These are phyloP conservation scores for Acorus calamus DNA, from an alignment of 106 monocot genomes.

Conservation along the genomic window DNA sequence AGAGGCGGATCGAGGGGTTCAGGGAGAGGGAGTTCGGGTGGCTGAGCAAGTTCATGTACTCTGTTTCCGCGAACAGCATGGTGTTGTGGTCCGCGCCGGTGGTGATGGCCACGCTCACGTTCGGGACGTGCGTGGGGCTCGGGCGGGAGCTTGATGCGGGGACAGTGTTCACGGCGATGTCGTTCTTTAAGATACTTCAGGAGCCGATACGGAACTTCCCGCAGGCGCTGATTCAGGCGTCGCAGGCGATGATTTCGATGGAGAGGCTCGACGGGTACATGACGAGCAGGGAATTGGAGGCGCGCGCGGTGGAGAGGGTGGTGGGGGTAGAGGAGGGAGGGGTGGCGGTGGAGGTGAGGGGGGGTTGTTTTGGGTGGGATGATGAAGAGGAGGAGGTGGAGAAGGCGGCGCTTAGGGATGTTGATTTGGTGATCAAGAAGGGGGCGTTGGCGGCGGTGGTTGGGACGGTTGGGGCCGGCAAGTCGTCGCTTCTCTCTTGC, in stretches of 20 bases:
- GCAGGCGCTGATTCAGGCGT: constrained; percentile 68
- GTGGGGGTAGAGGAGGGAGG: constrained; percentile 4
- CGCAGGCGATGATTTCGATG: constrained; percentile 82
- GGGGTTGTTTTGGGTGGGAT: constrained; percentile 61
- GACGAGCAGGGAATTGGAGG: constrained; percentile 69
- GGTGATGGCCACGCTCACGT: constrained; percentile 49
- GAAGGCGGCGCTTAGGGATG: constrained; percentile 22
- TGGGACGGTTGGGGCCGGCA: constrained; percentile 86
- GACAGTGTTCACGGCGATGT: constrained; percentile 79
- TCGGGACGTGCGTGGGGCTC: constrained; percentile 47
- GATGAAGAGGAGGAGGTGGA: constrained; percentile 19
- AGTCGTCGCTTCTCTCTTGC: constrained; percentile 79
- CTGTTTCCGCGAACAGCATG: constrained; percentile 63
- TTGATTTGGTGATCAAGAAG: constrained; percentile 44
- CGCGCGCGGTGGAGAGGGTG: constrained; percentile 47
- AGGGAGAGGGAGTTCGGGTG: constrained; percentile 53
- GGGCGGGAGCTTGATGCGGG: constrained; percentile 63
- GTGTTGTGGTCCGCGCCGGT: constrained; percentile 76
- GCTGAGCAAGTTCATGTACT: constrained; percentile 75
- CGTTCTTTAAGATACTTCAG: constrained; percentile 85
- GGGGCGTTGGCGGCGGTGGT: constrained; percentile 79
- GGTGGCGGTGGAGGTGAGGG: constrained; percentile 52
- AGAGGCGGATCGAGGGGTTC: constrained; percentile 35
- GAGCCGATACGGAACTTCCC: constrained; percentile 90
- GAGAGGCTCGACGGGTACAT: constrained; percentile 64